Evolutionary conservation across 2,329 filamentous ascomycete species (phyloP).

Genomic region (Camptophora hylomeconis): DNA sequence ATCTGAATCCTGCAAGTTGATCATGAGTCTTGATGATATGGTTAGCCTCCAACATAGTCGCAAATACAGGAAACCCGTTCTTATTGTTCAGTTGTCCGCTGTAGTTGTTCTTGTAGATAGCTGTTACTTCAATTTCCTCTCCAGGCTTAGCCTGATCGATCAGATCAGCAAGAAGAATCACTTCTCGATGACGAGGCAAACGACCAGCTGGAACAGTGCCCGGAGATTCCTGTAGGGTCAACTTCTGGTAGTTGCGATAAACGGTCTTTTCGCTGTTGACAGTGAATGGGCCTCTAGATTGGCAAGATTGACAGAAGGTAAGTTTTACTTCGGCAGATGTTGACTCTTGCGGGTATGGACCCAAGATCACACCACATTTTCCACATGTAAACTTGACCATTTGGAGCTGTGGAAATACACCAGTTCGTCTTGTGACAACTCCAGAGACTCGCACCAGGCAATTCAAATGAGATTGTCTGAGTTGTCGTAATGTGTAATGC

Average conservation of each 20-base stretch:
- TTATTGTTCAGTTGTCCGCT: constrained; percentile 96
- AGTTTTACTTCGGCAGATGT: constrained; percentile 85
- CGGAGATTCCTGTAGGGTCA: constrained; percentile 92
- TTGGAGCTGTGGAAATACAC: constrained; percentile 94
- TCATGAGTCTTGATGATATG: constrained; percentile 95
- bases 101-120: constrained; percentile 96
- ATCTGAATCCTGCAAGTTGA: constrained; percentile 86
- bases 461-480: constrained; percentile 91
- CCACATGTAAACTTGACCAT: constrained; percentile 97
- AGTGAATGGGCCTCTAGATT: constrained; percentile 86
- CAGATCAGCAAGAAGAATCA: constrained; percentile 90
- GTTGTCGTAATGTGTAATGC: constrained; percentile 85
- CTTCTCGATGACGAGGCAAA: constrained; percentile 82
- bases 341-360: constrained; percentile 94
- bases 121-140: constrained; percentile 93
- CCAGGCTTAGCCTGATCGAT: constrained; percentile 95
- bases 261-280: constrained; percentile 96
- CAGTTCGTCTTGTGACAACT: constrained; percentile 84
- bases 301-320: constrained; percentile 90
- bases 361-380: constrained; percentile 83
- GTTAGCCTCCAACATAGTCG: constrained; percentile 93
- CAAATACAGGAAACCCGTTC: constrained; percentile 96
- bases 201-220: constrained; percentile 93
- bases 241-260: constrained; percentile 96
- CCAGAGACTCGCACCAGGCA: constrained; percentile 88